phyloP scores from a whole-genome alignment of 129 eudicot genomes.

The Artemisia annua region DNA sequence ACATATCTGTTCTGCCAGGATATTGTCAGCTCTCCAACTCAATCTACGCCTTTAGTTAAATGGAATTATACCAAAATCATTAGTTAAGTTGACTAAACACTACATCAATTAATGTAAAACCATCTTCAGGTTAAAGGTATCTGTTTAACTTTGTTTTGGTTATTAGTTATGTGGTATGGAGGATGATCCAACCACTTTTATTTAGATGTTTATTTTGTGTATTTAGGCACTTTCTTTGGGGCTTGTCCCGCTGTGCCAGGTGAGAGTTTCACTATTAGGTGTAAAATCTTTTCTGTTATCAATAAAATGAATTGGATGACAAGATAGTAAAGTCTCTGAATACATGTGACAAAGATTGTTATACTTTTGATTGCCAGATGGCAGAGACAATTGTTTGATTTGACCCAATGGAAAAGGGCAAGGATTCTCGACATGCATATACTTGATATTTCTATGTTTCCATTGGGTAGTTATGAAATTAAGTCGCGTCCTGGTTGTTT shows the following conservation, averaged over 20 bases:
- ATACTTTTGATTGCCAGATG: slow-evolving; percentile 20
- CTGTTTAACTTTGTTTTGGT: no score
- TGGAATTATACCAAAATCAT: slow-evolving; percentile 42
- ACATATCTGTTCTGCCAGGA: slow-evolving; percentile 43
- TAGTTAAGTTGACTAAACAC: slow-evolving; percentile 36
- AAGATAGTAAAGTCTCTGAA: slow-evolving; percentile 50
- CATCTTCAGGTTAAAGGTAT: slow-evolving; percentile 18
- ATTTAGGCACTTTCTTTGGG: no score
- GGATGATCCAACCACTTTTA: background rate
- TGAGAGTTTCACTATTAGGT: slow-evolving; percentile 28
- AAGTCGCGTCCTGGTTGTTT: slow-evolving; percentile 69
- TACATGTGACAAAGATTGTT: slow-evolving; percentile 23
- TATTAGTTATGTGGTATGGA: slow-evolving; percentile 1
- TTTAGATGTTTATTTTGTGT: no score
- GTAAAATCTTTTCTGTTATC: background rate
- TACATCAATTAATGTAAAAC: slow-evolving; percentile 60
- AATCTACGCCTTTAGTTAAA: slow-evolving; percentile 66
- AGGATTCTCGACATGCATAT: slow-evolving; percentile 77
- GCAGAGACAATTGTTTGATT: slow-evolving; percentile 50
- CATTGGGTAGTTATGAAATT: slow-evolving; percentile 67
- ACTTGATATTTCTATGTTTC: slow-evolving; percentile 62
- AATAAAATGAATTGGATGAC: slow-evolving; percentile 50
- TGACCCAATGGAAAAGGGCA: slow-evolving; percentile 55
- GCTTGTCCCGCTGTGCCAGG: no score
- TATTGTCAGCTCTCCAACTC: slow-evolving; percentile 49